A percentile compares a stretch with the other conserved stretches of the same genome.
Conservation (phyloP, 768 basidiomycete genomes). For the Myochromella boudieri region DNA sequence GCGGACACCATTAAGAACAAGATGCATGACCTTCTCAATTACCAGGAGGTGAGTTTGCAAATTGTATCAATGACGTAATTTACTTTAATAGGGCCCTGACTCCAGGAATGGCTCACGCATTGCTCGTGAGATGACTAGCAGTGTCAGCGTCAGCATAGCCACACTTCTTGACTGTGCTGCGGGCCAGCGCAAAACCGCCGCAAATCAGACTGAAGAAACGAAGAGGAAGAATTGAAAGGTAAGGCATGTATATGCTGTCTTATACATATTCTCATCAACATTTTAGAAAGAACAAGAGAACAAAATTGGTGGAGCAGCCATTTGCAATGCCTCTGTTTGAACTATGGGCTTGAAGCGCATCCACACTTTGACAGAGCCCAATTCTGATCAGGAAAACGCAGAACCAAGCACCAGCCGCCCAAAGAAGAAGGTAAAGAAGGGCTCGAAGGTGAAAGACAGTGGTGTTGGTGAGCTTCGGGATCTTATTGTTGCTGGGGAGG, state of each 20-base stretch:
- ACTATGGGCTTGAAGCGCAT: background rate
- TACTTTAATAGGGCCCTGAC: background rate
- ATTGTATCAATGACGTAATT: background rate
- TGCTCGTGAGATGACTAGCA: background rate
- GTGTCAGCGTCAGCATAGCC: background rate
- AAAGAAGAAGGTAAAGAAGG: background rate
- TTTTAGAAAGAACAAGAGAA: background rate
- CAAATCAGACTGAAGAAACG: background rate
- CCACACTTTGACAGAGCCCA: background rate
- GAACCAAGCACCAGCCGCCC: background rate
- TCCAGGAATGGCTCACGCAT: background rate
- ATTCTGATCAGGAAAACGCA: background rate
- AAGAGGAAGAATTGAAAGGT: too few species aligned
- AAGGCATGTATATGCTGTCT: background rate
- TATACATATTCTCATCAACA: background rate
- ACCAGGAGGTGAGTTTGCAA: background rate
- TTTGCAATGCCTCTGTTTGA: background rate
- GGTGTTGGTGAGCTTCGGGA: background rate
- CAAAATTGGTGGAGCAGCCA: background rate
- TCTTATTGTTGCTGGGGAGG: background rate
- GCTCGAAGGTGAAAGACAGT: background rate
- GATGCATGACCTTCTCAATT: background rate
- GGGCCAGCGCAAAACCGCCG: background rate
- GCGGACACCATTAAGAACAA: background rate
- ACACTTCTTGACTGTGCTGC: background rate